Base-by-base conservation (phyloP, 1,284 basidiomycete genomes). In the Rhodofomes roseus region DNA sequence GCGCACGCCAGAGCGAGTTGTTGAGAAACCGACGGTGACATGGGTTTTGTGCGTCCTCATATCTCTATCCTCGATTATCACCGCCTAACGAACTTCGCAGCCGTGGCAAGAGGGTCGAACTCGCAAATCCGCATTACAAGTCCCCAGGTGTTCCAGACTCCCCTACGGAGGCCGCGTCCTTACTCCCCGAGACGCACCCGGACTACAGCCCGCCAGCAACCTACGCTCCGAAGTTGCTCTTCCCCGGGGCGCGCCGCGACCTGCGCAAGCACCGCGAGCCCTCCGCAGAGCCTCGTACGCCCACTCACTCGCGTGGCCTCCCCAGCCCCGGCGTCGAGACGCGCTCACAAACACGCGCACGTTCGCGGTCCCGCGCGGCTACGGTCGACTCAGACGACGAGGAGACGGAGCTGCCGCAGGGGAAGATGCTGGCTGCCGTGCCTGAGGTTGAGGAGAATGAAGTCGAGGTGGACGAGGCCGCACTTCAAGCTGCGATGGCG, bases 11-110 rank as follows among this genome's bases (percentile, higher is more conserved):
- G 55, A 62, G 61, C 62, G 60, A 18, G 69, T 70, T n/a, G 68
- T 71, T 23, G 82, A 85, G 66, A 76, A 75, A 62, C 81, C 81
- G 0, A 82, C 76, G 9, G 67, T 85, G 23, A 77, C 79, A 48
- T 84, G 81, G 66, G 82, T 86, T 59, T 85, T 84, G 84, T 86
- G 69, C 58, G 83, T 80, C 46, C 25, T 31, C 34, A 6, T 23
- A 22, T 37, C 8, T 46, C 39, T 46, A 57, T 29, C n/a, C 56
- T 23, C 36, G 18, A 57, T 23, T 25, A 4, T 56, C 20, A 23
- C 18, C n/a, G 29, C 25, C 40, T 51, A 50, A 36, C 54, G n/a
- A 36, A 39, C 55, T 62, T 51, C 25, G 44, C 60, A 86, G 84
- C 74, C 84, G 84, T 43, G 84, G 84, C 54, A 78, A 80, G 20